Evolutionary conservation across 768 basidiomycete genomes (phyloP), one percentile per base, ranked within the genome.

Genomic region (Cystoderma amianthinum): DNA sequence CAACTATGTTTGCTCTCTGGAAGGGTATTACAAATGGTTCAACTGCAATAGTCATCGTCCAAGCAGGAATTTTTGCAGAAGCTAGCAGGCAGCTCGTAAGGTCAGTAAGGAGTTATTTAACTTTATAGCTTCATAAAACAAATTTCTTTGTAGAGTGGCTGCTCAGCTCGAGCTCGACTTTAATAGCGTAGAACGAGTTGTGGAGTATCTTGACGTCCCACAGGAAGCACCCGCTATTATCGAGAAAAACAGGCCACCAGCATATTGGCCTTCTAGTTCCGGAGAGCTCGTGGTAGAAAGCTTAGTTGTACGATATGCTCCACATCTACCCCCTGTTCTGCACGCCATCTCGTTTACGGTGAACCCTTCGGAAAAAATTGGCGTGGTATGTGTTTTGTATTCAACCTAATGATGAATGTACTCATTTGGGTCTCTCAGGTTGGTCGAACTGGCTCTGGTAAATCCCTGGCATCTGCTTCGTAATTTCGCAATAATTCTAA

Each of bases 131-230:
- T 43, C 32, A 22, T 3, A 24, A 15, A n/a, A 16, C 19, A 30
- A 13, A 23, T 12, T 20, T 11, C 22, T 39, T 37, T 25, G 5
- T 44, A 77, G 78, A 48, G 81, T 85, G 6, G 72, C 75, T 36
- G 83, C 82, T 2, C 81, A 83, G 48, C 57, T 85, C 2, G 84
- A 85, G 53, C 69, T 85, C 10, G 81, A 85, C 49, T 85, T 84
- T 58, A 85, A 83, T 51, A 78, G 80, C 28, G 76, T 85, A 1
- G 84, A 87, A 51, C 76, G 85, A 43, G 78, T 85, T 17, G 70
- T 76, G 12, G 83, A 85, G 56, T 85, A 85, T 52, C 64, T 85
- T 15, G 72, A 74, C 24, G 69, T 83, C 5, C 71, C 75, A 1
- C 80, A 83, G 55, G 84, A 87, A 57, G 80, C 82, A 0, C 78